phyloP scores from a whole-genome alignment of 2,329 filamentous ascomycete species.

The Aspergillus piperis region DNA sequence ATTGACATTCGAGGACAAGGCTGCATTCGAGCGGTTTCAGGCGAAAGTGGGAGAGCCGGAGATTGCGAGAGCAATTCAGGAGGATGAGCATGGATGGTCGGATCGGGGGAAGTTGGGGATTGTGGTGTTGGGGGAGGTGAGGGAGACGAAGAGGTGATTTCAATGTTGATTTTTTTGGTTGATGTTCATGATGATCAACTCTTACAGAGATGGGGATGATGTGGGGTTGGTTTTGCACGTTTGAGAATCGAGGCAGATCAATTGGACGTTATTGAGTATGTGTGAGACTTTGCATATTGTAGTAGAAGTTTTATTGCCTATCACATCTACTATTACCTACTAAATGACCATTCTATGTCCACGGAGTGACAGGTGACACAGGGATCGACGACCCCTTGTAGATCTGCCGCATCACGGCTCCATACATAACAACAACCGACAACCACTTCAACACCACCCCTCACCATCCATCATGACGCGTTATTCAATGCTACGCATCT shows the following conservation, averaged over 20 bases:
- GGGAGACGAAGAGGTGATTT: not conserved
- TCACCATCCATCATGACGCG: not conserved
- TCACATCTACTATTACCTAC: too few relatives aligned
- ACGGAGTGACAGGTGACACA: too few relatives aligned
- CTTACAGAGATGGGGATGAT: not conserved
- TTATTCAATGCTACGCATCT: not conserved
- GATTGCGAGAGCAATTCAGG: not conserved
- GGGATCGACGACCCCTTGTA: too few relatives aligned
- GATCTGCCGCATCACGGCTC: too few relatives aligned
- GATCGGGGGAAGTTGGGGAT: not conserved
- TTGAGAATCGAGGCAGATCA: not conserved
- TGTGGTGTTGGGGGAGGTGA: not conserved
- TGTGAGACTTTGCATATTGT: too few relatives aligned
- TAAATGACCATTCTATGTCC: too few relatives aligned
- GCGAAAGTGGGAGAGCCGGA: not conserved
- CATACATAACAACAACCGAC: too few relatives aligned
- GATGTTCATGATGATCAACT: too few relatives aligned
- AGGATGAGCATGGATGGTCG: not conserved
- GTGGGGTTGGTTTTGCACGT: not conserved
- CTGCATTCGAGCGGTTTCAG: not conserved
- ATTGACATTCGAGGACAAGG: not conserved
- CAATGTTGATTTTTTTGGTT: too few relatives aligned
- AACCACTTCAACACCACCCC: not conserved
- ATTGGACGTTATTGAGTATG: too few relatives aligned
- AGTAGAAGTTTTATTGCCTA: too few relatives aligned